phyloP scores from a whole-genome alignment of 192 early-diverging fungal species.

The Lobosporangium transversale region DNA sequence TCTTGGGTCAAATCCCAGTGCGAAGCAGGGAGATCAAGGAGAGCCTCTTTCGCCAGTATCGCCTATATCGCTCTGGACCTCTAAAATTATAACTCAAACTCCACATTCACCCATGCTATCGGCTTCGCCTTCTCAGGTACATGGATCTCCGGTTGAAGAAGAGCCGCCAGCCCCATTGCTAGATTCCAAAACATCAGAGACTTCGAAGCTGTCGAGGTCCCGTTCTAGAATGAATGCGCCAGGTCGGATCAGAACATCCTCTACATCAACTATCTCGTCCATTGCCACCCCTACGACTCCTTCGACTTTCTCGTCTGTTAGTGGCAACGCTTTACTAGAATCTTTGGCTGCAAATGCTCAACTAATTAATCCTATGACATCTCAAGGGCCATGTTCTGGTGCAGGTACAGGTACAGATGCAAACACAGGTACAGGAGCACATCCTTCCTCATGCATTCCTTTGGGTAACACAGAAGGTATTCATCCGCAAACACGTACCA shows the following conservation, averaged over 20 bases:
- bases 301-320: slow-evolving; percentile 34
- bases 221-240: background rate
- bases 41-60: slow-evolving; percentile 19
- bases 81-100: slow-evolving; percentile 2
- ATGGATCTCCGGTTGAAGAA: background rate
- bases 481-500: background rate
- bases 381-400: background rate
- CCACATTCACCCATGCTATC: background rate
- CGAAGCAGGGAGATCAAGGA: background rate
- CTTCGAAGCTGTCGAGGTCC: background rate
- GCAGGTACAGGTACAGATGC: background rate
- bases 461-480: background rate
- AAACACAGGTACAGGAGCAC: too few relatives aligned
- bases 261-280: slow-evolving; percentile 30
- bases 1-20: background rate
- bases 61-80: slow-evolving; percentile 16
- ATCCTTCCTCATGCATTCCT: too few relatives aligned
- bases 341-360: slow-evolving; percentile 30
- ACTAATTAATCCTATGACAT: slow-evolving; percentile 9
- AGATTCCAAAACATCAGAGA: slow-evolving; percentile 4
- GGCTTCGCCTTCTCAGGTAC: slow-evolving; percentile 23
- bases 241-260: slow-evolving; percentile 28
- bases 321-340: slow-evolving; percentile 24
- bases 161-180: background rate
- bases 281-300: slow-evolving; percentile 47